phyloP scores from a whole-genome alignment of 192 early-diverging fungal species.

The Coemansia sp. region DNA sequence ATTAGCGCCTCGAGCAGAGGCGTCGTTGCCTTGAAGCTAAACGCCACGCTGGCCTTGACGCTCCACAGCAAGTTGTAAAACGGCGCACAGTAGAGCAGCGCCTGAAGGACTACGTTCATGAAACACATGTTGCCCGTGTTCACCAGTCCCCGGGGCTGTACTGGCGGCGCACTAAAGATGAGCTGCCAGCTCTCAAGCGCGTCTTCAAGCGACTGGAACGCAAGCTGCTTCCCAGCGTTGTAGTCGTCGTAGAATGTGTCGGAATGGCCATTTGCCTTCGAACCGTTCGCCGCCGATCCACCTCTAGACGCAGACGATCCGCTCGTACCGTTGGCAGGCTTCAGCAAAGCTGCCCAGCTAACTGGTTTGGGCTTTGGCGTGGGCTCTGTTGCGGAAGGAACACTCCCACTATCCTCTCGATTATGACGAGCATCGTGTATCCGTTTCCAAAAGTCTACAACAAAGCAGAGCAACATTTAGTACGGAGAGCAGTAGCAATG shows the following conservation, averaged over 20 bases:
- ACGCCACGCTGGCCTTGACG: slow-evolving; percentile 63
- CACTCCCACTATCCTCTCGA: background rate
- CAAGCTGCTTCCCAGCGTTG: slow-evolving; percentile 1
- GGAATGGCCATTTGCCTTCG: slow-evolving; percentile 62
- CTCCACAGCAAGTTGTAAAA: slow-evolving; percentile 85
- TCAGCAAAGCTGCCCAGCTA: slow-evolving; percentile 46
- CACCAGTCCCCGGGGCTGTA: slow-evolving; percentile 88
- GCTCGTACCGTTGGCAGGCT: background rate
- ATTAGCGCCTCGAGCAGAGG: slow-evolving; percentile 83
- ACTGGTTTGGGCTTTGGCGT: slow-evolving; percentile 32
- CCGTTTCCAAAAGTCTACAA: slow-evolving; percentile 5
- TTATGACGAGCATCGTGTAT: background rate
- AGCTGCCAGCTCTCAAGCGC: slow-evolving; percentile 32
- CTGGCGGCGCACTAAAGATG: slow-evolving; percentile 30
- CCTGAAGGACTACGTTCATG: slow-evolving; percentile 96
- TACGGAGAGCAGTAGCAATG: background rate
- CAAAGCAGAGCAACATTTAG: background rate
- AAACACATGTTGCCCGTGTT: slow-evolving; percentile 99
- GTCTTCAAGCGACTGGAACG: slow-evolving; percentile 38
- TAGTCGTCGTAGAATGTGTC: slow-evolving; percentile 55
- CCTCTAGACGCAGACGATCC: slow-evolving; percentile 43
- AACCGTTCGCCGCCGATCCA: slow-evolving; percentile 26
- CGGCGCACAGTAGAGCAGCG: slow-evolving; percentile 87
- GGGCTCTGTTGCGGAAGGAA: background rate
- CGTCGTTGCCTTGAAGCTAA: slow-evolving; percentile 73